Evolutionary conservation across 179 eudicot species (phyloP), one percentile per base, ranked within the genome.

Genomic region (Corrigiola litoralis): DNA sequence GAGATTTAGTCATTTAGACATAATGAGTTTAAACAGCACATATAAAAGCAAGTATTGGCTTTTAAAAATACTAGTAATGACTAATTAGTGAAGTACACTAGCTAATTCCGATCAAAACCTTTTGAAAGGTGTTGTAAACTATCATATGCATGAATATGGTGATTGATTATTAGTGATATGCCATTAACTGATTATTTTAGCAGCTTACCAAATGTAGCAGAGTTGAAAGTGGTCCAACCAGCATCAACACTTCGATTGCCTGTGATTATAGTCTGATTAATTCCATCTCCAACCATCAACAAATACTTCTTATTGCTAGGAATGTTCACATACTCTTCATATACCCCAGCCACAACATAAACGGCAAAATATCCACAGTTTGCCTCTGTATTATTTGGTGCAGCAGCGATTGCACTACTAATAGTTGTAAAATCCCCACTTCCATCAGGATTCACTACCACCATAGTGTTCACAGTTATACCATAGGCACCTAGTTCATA

Each of bases 181-280:
- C n/a, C n/a, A n/a, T n/a, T n/a, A n/a, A n/a, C n/a, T n/a, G n/a
- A n/a, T n/a, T n/a, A n/a, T n/a, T n/a, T n/a, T n/a, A n/a, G n/a
- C n/a, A n/a, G 13, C 51, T 73, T 79, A 81, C 85, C 82, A 44
- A 82, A 79, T 25, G 86, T 73, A 4, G 79, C 75, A 8, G 83
- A 76, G 24, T 71, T 71, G 52, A 72, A 79, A 27, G 81, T 76
- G 11, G 86, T 79, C 77, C 75, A 82, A 4, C 65, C 46, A 51
- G 44, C 77, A 48, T 20, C 67, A n/a, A 70, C 73, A 38, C 77
- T 82, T 0, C 75, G 75, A 31, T 64, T 65, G 0, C 81, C 86
- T 2, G 86, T 82, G 57, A 82, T 77, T 16, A 82, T 58, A 17
- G 86, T 82, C 46, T 61, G 56, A 55, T 74, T 61, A 38, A 80